Percentiles rank a stretch among this genome's conserved stretches.
phyloP scores from a whole-genome alignment of 1,284 basidiomycete species.

The Ustilago vetiveriae region DNA sequence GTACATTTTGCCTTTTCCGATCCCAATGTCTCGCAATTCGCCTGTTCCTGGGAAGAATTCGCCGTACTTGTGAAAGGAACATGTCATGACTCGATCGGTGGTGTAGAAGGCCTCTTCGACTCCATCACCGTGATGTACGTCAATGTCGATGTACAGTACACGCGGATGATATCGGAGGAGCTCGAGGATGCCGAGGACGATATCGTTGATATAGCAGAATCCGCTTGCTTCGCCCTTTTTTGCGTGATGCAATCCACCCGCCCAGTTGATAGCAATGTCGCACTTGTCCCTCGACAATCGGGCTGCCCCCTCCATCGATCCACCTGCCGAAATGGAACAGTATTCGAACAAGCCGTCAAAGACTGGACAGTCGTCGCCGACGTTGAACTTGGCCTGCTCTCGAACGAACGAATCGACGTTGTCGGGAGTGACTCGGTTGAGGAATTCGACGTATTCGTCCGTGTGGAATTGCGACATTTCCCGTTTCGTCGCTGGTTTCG shows the following conservation, averaged over 20 bases:
- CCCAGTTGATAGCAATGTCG: conserved; percentile 99
- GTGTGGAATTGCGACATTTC: conserved; percentile 97
- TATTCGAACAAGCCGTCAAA: conserved; percentile 99
- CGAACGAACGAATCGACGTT: conserved; percentile 88
- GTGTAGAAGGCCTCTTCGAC: conserved; percentile 99
- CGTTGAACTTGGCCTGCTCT: conserved; percentile 95
- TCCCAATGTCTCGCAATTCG: conserved; percentile 91
- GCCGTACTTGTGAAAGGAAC: conserved; percentile 98
- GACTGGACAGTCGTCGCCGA: conserved; percentile 95
- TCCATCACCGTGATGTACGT: conserved; percentile 98
- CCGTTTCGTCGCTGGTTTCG: conserved; percentile 97
- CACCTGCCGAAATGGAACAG: conserved; percentile 96
- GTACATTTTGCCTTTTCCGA: conserved; percentile 78
- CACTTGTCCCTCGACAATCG: conserved; percentile 94
- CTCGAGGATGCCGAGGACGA: conserved; percentile 95
- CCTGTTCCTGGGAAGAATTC: conserved; percentile 99
- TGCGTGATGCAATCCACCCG: conserved; percentile 95
- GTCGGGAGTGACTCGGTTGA: conserved; percentile 82
- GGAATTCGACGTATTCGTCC: conserved; percentile 91
- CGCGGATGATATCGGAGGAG: conserved; percentile 90
- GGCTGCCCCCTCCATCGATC: conserved; percentile 99
- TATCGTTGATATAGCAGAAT: conserved; percentile 99
- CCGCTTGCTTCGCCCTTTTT: conserved; percentile 99
- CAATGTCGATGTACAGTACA: conserved; percentile 98
- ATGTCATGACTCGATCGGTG: conserved; percentile 98